Base-by-base conservation (phyloP, 2,329 filamentous ascomycete genomes). In the Microcyclosporella mali region DNA sequence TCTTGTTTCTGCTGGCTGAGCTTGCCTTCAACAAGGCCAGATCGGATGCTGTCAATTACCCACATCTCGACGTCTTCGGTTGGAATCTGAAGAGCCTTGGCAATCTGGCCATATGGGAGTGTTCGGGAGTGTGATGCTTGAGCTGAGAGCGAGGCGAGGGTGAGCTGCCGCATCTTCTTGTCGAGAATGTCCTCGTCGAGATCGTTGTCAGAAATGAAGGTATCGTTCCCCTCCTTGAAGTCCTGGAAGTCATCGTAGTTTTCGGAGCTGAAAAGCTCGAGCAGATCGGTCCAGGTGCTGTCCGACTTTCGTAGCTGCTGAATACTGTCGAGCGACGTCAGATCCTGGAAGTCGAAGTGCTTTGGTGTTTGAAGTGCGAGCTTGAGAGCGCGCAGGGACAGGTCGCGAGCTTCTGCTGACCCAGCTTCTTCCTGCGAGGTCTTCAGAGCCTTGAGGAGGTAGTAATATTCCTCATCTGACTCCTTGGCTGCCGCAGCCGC, bases 31-130 rank as follows among this genome's bases (percentile, higher is more conserved):
- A 98, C 87, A 29, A 98, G 81, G 27, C 89, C 88, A 36, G 89
- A 88, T 56, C 92, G 87, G 70, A 98, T 95, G 56, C 94, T 89
- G 66, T 98, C 92, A 61, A 98, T 98, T 55, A 94, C 88, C 92
- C 92, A 98, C 77, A 90, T 85, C 76, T 98, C 92, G 32, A 97
- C 88, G 51, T 97, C 88, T 52, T 85, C 82, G 35, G 71, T 63
- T 34, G 87, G 81, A 43, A 98, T 82, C 68, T 92, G 84, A 35
- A 98, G 80, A 4, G 88, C 84, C 63, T 84, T 84, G 53, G 85
- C 79, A 62, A 98, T 95, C 61, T 79, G 79, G 54, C 77, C 75
- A 70, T 98, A 98, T 48, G 90, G 84, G 40, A 98, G 84, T 61
- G 92, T 88, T 60, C 90, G 85, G 59, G 81, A 86, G 48, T 85